Evolutionary conservation across 192 early-diverging fungal genomes (phyloP).

Genomic region (Radiomyces spectabilis): DNA sequence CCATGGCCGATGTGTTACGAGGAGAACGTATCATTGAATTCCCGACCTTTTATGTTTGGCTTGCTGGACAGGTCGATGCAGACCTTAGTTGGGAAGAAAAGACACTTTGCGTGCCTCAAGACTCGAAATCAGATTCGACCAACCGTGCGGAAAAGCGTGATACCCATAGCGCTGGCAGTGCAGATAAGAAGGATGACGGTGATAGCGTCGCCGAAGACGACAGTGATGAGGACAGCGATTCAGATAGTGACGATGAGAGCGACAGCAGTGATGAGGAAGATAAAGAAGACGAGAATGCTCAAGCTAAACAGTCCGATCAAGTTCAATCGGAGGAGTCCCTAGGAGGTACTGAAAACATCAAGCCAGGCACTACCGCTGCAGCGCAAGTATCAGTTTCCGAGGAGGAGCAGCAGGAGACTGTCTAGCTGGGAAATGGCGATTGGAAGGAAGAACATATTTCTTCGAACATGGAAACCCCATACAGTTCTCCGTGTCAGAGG

Average conservation of each 20-base stretch:
- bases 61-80: neutral
- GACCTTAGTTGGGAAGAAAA: no score
- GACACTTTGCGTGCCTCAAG: neutral
- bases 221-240: neutral
- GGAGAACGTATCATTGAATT: conserved; percentile 25
- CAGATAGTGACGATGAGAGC: neutral
- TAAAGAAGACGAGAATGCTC: no score
- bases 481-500: no score
- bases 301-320: no score
- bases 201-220: neutral
- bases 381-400: no score
- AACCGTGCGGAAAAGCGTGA: neutral
- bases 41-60: conserved; percentile 25
- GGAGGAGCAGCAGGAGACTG: no score
- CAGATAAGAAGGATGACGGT: neutral
- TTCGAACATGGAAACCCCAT: no score
- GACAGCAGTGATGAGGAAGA: neutral
- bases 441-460: no score
- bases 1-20: conserved; percentile 9
- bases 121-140: neutral
- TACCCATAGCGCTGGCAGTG: neutral
- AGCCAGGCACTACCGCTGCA: no score
- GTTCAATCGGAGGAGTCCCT: no score
- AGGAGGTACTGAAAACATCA: no score
- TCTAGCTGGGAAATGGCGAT: no score